Conservation (phyloP, 2,329 filamentous ascomycete genomes). For the Zasmidium cellare region DNA sequence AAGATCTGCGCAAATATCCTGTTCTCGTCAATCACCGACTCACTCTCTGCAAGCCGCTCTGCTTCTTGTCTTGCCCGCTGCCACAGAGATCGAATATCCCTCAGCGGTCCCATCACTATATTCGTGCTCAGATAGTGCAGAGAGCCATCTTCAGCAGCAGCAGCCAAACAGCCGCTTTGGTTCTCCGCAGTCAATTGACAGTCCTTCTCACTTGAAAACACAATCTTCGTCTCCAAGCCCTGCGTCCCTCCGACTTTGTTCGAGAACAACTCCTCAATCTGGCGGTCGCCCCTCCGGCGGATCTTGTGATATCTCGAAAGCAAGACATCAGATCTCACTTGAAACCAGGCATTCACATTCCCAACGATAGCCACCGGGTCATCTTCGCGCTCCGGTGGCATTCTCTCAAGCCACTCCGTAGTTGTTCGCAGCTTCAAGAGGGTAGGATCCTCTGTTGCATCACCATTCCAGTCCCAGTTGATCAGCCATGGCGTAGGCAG, state of each 20-base stretch:
- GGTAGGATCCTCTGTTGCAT: neutral
- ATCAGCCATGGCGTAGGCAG: slow-evolving; percentile 15
- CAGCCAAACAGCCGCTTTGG: slow-evolving; percentile 3
- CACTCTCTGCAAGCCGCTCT: neutral
- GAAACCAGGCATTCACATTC: slow-evolving; percentile 15
- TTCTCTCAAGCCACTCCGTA: slow-evolving; percentile 4
- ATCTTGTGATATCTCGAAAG: slow-evolving; percentile 10
- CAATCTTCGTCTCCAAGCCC: slow-evolving; percentile 6
- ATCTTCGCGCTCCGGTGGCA: slow-evolving; percentile 2
- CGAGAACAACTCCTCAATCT: neutral
- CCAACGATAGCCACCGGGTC: slow-evolving; percentile 12
- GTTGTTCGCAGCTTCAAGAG: slow-evolving; percentile 10
- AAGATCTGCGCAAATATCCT: slow-evolving; percentile 10
- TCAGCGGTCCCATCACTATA: slow-evolving; percentile 10
- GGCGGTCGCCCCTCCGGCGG: neutral
- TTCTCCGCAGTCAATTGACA: slow-evolving; percentile 1
- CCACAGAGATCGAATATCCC: slow-evolving; percentile 9
- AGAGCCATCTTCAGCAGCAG: slow-evolving; percentile 8
- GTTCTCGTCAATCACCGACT: slow-evolving; percentile 8
- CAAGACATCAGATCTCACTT: slow-evolving; percentile 16
- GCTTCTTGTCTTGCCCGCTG: slow-evolving; percentile 7
- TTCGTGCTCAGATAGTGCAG: slow-evolving; percentile 11
- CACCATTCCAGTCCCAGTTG: neutral
- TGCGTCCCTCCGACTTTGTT: neutral
- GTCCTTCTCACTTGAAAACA: slow-evolving; percentile 9